Base-by-base conservation (phyloP, 2,329 filamentous ascomycete genomes). In the Neonectria sp. region DNA sequence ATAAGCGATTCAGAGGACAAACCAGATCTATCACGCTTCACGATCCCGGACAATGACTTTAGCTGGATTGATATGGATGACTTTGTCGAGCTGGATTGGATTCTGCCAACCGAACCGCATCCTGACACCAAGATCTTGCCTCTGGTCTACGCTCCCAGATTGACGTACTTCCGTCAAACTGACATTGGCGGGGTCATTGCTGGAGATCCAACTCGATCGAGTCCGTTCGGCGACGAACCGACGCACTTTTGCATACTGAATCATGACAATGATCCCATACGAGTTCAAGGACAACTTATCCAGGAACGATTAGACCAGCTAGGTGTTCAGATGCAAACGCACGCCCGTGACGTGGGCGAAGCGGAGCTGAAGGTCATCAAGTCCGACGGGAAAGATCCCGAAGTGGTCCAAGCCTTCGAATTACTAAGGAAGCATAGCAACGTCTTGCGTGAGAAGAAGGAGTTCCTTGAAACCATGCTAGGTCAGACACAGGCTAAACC, bases 61-160 rank as follows among this genome's bases (percentile, higher is more conserved):
- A 95, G 92, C 62, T 99, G 96, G 96, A 95, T 99, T 69, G 96
- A 99, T 77, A 98, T 99, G 95, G 96, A 99, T 78, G 96, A 99
- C 79, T 99, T 99, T 81, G 95, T 99, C 33, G 96, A 99, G 79
- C 84, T 99, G 25, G 97, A 98, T 78, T 98, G 95, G 95, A 95
- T 97, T 60, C 82, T 98, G 27, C 95, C 95, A 0, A 92, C 94
- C 15, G 94, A 97, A 77, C 90, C 92, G 35, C 97, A 97, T 72
- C 95, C 95, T 1, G 92, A 97, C 72, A 98, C 95, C 1, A 95
- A 96, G 79, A 99, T 99, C 52, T 82, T 99, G 60, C 97, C 97
- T 0, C 87, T 99, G 9, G 95, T 93, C 0, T 98, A 92, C 75
- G 94, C 95, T 24, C 97, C 96, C n/a, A 90, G 96, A 1, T 93